Base-by-base conservation (phyloP, 305 asterid species). In the Ilex paraguariensis region DNA sequence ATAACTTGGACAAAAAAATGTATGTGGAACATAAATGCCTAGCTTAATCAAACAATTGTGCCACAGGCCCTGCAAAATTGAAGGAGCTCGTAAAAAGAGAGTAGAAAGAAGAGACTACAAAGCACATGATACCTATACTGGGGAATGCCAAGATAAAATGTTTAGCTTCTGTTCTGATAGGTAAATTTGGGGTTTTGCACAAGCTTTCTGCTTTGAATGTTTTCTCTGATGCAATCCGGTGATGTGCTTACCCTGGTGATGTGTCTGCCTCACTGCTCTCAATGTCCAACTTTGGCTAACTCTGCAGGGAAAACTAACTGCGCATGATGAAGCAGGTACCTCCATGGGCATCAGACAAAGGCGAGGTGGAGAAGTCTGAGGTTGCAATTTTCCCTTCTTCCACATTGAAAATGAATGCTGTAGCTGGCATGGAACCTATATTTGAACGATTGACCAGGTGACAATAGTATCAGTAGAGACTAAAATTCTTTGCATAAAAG, bases 121-220 rank as follows among this genome's bases (percentile, higher is more conserved):
- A 31, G 46, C 15, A 48, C 13, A 50, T 69, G 67, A 75, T 65
- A 54, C 57, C 39, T 48, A 49, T 52, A 85, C n/a, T 17, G 83
- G 96, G 13, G 77, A 73, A 64, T 88, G 97, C 58, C 78, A 74
- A 31, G 96, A 91, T 69, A 91, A 65, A 83, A 91, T 75, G 69
- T 65, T 85, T 64, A 79, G 70, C 70, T 79, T 68, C 53, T 69
- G 72, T 40, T 60, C 76, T 56, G 54, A 81, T 61, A 56, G 15
- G 59, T 48, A 60, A 45, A 57, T 66, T 67, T 56, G 74, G 3
- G 64, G 54, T 70, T 70, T 74, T 39, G 45, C 32, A 42, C 48
- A 59, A 66, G 50, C 40, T 69, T 76, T 79, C 80, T 54, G 70
- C 67, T 81, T 83, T 14, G 73, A 59, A 54, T 17, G 62, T 2